A percentile compares a stretch with the other conserved stretches of the same genome.
These are phyloP conservation scores for Gracilaria gracilis DNA, from an alignment of 23 red algal genomes.

Conservation along the genomic window DNA sequence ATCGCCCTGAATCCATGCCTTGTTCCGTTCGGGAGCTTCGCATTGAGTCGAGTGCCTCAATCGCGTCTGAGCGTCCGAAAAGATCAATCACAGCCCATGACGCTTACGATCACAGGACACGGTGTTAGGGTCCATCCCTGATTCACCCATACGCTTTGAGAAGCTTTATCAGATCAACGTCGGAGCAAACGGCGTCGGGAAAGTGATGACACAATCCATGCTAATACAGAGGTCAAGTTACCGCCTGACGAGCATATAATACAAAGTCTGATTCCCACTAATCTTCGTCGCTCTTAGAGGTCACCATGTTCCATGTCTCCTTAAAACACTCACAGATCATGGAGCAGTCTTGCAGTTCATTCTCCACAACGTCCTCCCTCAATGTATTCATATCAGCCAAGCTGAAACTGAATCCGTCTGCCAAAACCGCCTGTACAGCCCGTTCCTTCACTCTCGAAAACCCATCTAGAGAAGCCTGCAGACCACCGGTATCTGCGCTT, in stretches of 20 bases:
- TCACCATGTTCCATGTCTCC: constrained; percentile 48
- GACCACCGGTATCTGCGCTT: not conserved
- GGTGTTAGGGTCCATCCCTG: not conserved
- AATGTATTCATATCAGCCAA: constrained; percentile 46
- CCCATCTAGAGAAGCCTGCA: constrained; percentile 45
- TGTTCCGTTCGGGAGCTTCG: no score
- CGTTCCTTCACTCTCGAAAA: constrained; percentile 56
- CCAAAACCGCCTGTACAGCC: constrained; percentile 63
- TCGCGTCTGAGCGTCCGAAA: no score
- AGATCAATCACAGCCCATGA: no score
- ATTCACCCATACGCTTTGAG: not conserved
- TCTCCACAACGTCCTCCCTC: constrained; percentile 28
- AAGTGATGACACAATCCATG: constrained; percentile 37
- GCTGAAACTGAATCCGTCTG: constrained; percentile 66
- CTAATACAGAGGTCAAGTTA: constrained; percentile 12
- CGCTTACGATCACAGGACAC: no score
- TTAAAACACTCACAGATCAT: constrained; percentile 48
- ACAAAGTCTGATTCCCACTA: constrained; percentile 48
- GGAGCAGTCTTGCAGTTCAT: not conserved
- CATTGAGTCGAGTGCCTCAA: no score
- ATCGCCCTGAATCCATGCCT: no score
- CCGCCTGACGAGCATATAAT: constrained; percentile 4
- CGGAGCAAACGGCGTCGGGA: not conserved
- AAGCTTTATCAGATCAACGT: not conserved
- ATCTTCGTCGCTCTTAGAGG: constrained; percentile 4